Evolutionary conservation across 352 stramenopile species (phyloP).

Genomic region (Plasmopara muralis): DNA sequence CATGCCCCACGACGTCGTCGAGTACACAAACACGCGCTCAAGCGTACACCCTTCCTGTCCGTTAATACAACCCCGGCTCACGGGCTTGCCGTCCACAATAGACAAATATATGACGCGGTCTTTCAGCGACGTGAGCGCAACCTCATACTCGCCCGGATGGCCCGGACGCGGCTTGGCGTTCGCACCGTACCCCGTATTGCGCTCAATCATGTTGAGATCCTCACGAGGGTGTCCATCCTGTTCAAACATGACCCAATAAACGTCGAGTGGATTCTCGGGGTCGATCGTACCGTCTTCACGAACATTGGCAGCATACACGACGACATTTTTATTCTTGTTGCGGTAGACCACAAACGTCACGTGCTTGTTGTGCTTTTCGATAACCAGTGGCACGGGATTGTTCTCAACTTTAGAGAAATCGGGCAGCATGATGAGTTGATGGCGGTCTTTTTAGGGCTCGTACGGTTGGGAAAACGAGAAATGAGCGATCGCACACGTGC

Average conservation of each 20-base stretch:
- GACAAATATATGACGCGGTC: constrained; percentile 71
- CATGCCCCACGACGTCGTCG: constrained; percentile 81
- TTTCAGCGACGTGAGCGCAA: constrained; percentile 76
- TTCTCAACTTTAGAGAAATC: constrained; percentile 87
- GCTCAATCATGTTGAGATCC: constrained; percentile 84
- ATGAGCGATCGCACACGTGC: background rate
- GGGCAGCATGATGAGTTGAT: constrained; percentile 38
- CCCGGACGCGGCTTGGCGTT: constrained; percentile 62
- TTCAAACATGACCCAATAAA: constrained; percentile 90
- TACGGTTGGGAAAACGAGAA: background rate
- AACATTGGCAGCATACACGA: constrained; percentile 65
- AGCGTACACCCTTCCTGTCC: constrained; percentile 59
- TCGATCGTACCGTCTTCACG: constrained; percentile 64
- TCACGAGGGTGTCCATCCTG: constrained; percentile 72
- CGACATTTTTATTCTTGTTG: constrained; percentile 89
- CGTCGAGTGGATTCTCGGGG: constrained; percentile 62
- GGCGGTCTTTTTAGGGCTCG: too few species aligned
- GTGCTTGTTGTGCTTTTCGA: constrained; percentile 69
- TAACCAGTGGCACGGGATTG: constrained; percentile 71
- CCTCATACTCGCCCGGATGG: constrained; percentile 65
- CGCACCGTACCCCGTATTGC: constrained; percentile 77
- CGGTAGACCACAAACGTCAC: constrained; percentile 81
- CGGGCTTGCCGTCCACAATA: constrained; percentile 68
- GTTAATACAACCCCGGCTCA: constrained; percentile 68
- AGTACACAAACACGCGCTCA: constrained; percentile 79